A percentile compares a stretch with the other conserved stretches of the same genome.
phyloP scores from a whole-genome alignment of 306 rosid genomes.

The Quercus aquifolioides region DNA sequence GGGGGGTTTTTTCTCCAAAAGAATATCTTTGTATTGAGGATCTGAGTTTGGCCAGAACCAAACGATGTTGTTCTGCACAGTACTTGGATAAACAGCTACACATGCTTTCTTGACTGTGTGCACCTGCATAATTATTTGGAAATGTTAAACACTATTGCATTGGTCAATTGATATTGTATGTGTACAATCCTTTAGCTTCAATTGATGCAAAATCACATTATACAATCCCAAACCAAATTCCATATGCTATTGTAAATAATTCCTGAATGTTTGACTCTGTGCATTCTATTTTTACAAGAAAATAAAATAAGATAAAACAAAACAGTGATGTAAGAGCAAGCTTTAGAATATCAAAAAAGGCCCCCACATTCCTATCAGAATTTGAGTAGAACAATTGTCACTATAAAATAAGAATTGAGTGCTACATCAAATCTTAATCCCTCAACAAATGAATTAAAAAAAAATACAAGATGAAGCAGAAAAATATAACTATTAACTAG shows the following conservation, averaged over 20 bases:
- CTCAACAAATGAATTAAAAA: background rate
- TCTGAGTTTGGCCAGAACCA: constrained; percentile 94
- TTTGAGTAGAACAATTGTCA: background rate
- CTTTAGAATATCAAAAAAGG: background rate
- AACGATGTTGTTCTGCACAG: constrained; percentile 65
- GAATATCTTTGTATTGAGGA: constrained; percentile 75
- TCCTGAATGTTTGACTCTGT: background rate
- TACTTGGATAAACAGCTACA: constrained; percentile 72
- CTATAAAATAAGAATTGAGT: background rate
- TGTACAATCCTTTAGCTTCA: background rate
- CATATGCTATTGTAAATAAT: background rate
- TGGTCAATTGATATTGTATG: background rate
- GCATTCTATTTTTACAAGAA: background rate
- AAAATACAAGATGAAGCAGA: background rate
- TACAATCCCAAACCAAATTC: background rate
- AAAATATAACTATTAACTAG: background rate
- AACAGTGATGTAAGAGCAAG: background rate
- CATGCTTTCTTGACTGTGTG: constrained; percentile 74
- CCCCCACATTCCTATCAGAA: background rate
- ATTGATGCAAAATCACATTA: background rate
- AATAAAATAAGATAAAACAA: background rate
- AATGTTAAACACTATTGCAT: constrained; percentile 20
- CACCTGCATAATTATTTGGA: constrained; percentile 44
- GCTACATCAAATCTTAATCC: background rate
- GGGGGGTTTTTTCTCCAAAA: constrained; percentile 54